Conservation (phyloP, 495 filamentous ascomycete species). For the Podospora fimiseda region DNA sequence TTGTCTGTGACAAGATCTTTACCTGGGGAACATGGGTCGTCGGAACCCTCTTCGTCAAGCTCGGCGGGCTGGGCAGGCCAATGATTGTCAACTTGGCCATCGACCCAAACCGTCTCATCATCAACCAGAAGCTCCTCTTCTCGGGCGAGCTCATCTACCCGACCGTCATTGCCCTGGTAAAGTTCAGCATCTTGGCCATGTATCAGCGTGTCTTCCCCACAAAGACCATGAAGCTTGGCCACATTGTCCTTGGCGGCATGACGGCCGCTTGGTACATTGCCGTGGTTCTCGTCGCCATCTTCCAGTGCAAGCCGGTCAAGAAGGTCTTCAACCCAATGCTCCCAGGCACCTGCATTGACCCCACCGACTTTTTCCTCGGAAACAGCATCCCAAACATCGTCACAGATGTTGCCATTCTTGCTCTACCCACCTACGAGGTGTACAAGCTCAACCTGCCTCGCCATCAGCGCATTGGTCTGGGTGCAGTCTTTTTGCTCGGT, state of each 20-base stretch:
- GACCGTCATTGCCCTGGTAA: constrained; percentile 7
- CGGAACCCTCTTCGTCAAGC: too few relatives aligned
- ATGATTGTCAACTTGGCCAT: too few relatives aligned
- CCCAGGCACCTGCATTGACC: neutral
- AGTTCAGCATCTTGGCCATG: constrained; percentile 9
- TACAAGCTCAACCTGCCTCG: constrained; percentile 1
- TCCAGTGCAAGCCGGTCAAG: constrained; percentile 7
- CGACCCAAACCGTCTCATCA: too few relatives aligned
- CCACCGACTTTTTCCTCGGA: neutral
- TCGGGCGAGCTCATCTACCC: constrained; percentile 5
- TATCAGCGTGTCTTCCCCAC: constrained; percentile 13
- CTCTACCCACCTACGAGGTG: constrained; percentile 5
- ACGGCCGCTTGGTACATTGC: neutral
- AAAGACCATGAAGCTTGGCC: constrained; percentile 7
- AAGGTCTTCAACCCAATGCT: constrained; percentile 3
- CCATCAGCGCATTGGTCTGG: constrained; percentile 3
- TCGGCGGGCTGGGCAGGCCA: too few relatives aligned
- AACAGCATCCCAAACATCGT: constrained; percentile 8
- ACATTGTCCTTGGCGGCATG: neutral
- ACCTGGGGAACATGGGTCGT: too few relatives aligned
- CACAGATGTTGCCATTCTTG: constrained; percentile 7
- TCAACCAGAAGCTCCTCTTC: too few relatives aligned
- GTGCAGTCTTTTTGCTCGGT: constrained; percentile 4
- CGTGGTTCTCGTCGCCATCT: constrained; percentile 3
- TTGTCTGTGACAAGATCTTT: too few relatives aligned